Percentiles rank a stretch among this genome's conserved stretches.
Conservation (phyloP, 2,329 filamentous ascomycete species). For the Paecilomyces formosus region DNA sequence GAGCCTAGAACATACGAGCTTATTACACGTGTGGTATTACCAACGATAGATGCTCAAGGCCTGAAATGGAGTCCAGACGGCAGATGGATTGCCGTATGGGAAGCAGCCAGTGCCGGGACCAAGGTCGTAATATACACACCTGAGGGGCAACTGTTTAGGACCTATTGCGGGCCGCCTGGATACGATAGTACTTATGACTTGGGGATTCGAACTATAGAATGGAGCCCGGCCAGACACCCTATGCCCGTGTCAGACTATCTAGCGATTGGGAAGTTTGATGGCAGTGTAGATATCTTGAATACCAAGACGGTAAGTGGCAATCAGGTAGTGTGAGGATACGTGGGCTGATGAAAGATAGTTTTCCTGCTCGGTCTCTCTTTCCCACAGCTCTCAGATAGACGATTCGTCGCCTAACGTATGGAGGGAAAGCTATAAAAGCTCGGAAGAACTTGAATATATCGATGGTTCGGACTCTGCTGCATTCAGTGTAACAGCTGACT, state of each 20-base stretch:
- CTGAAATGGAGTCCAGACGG: slow-evolving; percentile 55
- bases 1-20: slow-evolving; percentile 26
- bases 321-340: not conserved
- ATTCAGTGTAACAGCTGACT: slow-evolving; percentile 22
- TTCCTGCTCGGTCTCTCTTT: slow-evolving; percentile 25
- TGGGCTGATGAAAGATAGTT: slow-evolving; percentile 16
- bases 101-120: slow-evolving; percentile 44
- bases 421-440: slow-evolving; percentile 22
- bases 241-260: slow-evolving; percentile 30
- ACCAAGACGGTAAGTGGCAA: slow-evolving; percentile 31
- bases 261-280: slow-evolving; percentile 45
- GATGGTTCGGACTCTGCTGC: slow-evolving; percentile 31
- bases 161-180: slow-evolving; percentile 36
- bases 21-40: slow-evolving; percentile 26
- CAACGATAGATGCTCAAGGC: slow-evolving; percentile 50
- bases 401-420: slow-evolving; percentile 25
- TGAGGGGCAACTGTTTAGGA: slow-evolving; percentile 52
- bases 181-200: slow-evolving; percentile 35
- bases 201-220: slow-evolving; percentile 47
- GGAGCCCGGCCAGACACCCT: slow-evolving; percentile 34
- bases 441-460: slow-evolving; percentile 25
- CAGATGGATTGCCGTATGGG: slow-evolving; percentile 52
- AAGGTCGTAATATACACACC: slow-evolving; percentile 51
- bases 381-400: slow-evolving; percentile 25
- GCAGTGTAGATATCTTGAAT: slow-evolving; percentile 41